Evolutionary conservation across 148 eudicot genomes (phyloP), one percentile per base, ranked within the genome.

Genomic region (Beta vulgaris): DNA sequence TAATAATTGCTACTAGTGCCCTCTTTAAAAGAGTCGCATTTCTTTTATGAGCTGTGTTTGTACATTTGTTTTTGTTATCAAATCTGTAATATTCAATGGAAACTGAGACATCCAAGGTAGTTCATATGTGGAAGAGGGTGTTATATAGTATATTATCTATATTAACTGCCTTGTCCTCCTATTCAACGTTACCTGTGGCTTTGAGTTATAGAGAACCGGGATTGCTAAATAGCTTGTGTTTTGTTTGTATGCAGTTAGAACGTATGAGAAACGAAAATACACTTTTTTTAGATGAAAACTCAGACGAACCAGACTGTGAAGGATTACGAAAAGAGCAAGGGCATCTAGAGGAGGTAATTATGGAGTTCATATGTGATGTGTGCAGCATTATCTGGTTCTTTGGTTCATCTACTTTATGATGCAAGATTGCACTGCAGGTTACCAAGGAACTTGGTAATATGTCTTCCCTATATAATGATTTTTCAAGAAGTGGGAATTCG

Each of bases 241-340:
- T 68, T 77, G 21, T 54, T 59, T 68, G 46, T 29, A 70, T 84
- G 77, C 88, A 95, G 99, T 83, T 95, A 79, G 99, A 95, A 82
- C 85, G 78, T 82, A 89, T 95, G 97, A 89, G 82, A 85, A 89
- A 82, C 64, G 97, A 88, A 65, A 95, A 92, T 78, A 69, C 85
- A 37, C 74, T 77, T 69, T 73, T 80, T 70, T 82, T 64, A 44
- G 87, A 78, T 32, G 79, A 78, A 67, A 70, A 72, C 54, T 51
- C 73, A 49, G 79, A 69, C 81, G 90, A 82, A 53, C 82, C 80
- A 44, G 76, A 72, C 48, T 42, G 72, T 66, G 84, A 82, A 81
- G 86, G 68, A 73, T 75, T 87, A 74, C 85, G 86, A 59, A 80
- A 80, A 68, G 92, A 95, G 81, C 78, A 86, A 74, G 68, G 77